These are phyloP conservation scores for Pleurostoma richardsiae DNA, from an alignment of 2,329 filamentous ascomycete species.

Conservation along the genomic window DNA sequence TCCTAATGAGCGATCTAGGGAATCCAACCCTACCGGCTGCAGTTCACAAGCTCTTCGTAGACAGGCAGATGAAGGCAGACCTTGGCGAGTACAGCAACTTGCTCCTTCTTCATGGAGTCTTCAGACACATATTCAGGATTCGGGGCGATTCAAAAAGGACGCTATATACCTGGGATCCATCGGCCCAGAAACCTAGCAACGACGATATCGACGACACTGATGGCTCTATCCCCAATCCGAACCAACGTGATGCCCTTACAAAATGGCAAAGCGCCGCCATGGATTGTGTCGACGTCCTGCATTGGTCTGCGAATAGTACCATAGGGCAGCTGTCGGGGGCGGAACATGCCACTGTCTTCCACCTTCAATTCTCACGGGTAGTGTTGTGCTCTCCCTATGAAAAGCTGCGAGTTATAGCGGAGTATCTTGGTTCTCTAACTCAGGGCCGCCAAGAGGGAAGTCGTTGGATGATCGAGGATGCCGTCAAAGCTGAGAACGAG, in stretches of 20 bases:
- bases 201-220: too few relatives aligned
- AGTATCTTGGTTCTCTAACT: too few relatives aligned
- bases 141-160: conserved; percentile 6
- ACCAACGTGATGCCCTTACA: background rate
- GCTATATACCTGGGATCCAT: conserved; percentile 12
- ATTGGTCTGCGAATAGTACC: conserved; percentile 51
- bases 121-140: conserved; percentile 2
- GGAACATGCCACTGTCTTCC: conserved; percentile 49
- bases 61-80: background rate
- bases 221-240: too few relatives aligned
- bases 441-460: too few relatives aligned
- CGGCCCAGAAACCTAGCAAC: conserved; percentile 5
- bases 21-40: conserved; percentile 1
- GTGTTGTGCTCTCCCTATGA: conserved; percentile 30
- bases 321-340: conserved; percentile 41
- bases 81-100: conserved; percentile 6
- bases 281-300: conserved; percentile 48
- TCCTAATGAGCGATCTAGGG: background rate
- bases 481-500: conserved; percentile 13
- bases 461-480: conserved; percentile 1
- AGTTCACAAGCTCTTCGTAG: conserved; percentile 4
- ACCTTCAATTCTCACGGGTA: conserved; percentile 49
- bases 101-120: conserved; percentile 7
- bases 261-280: conserved; percentile 38
- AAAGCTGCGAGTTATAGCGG: too few relatives aligned